Percentiles rank a stretch among this genome's conserved stretches.
phyloP scores from a whole-genome alignment of 2,329 filamentous ascomycete genomes.

The Ramularia endophylla region DNA sequence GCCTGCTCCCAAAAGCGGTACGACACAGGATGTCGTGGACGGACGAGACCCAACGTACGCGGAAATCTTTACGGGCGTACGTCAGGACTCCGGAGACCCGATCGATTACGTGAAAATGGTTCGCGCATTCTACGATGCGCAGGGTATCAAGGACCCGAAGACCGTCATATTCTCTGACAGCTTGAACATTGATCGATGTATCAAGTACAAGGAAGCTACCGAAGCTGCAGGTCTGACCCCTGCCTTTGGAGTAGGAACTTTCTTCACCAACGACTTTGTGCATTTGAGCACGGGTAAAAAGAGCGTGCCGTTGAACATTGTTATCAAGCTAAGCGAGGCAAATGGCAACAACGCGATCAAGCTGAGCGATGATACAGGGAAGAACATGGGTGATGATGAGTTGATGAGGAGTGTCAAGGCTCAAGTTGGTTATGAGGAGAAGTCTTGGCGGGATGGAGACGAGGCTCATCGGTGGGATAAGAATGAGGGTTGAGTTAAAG shows the following conservation, averaged over 20 bases:
- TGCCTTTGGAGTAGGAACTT: constrained; percentile 91
- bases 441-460: constrained; percentile 74
- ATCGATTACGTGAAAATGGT: constrained; percentile 71
- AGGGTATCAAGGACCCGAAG: constrained; percentile 74
- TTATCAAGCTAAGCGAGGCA: constrained; percentile 91
- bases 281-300: constrained; percentile 68
- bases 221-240: constrained; percentile 76
- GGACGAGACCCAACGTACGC: constrained; percentile 57
- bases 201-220: constrained; percentile 81
- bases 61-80: constrained; percentile 73
- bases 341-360: constrained; percentile 79
- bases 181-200: constrained; percentile 80
- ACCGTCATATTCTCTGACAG: constrained; percentile 94
- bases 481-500: constrained; percentile 7
- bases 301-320: constrained; percentile 89
- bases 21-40: constrained; percentile 13
- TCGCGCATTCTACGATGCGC: constrained; percentile 70
- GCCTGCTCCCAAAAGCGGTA: constrained; percentile 42
- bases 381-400: constrained; percentile 84
- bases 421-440: constrained; percentile 78
- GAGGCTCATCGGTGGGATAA: constrained; percentile 77
- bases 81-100: constrained; percentile 88
- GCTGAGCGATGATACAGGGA: constrained; percentile 79
- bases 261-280: constrained; percentile 87
- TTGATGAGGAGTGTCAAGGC: constrained; percentile 80